Percentiles rank a stretch among this genome's conserved stretches.
Conservation (phyloP, 306 rosid species). For the Neltuma alba region DNA sequence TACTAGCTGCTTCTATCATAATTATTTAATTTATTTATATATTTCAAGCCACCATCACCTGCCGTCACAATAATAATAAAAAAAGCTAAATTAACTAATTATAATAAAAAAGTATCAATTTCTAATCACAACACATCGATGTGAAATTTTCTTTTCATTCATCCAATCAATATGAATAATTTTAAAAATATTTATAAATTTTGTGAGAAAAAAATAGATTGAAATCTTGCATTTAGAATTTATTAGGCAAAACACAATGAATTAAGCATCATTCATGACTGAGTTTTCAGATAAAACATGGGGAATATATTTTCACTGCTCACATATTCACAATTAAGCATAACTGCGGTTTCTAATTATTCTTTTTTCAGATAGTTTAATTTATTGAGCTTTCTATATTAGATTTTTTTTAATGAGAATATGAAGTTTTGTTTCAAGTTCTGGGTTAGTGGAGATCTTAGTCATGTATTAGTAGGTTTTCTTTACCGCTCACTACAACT, state of each 20-base stretch:
- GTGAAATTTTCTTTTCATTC: too few species aligned
- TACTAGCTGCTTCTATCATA: slow-evolving; percentile 27
- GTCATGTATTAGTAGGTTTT: background rate
- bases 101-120: too few species aligned
- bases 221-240: too few species aligned
- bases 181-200: too few species aligned
- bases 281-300: background rate
- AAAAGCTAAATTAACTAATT: too few species aligned
- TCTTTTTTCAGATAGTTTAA: background rate
- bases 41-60: slow-evolving; percentile 31
- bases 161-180: too few species aligned
- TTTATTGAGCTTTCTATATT: background rate
- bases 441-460: background rate
- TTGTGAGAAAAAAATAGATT: too few species aligned
- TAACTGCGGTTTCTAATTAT: background rate
- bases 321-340: background rate
- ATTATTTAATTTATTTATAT: background rate
- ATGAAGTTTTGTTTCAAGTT: background rate
- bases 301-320: background rate
- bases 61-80: slow-evolving; percentile 9
- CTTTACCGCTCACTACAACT: background rate
- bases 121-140: too few species aligned
- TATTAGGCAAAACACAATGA: background rate
- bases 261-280: background rate
- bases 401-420: background rate